Percentiles rank a stretch among this genome's conserved stretches.
Evolutionary conservation across 176 grass and related monocot genomes (phyloP).

Genomic region (Miscanthus lutarioriparius): DNA sequence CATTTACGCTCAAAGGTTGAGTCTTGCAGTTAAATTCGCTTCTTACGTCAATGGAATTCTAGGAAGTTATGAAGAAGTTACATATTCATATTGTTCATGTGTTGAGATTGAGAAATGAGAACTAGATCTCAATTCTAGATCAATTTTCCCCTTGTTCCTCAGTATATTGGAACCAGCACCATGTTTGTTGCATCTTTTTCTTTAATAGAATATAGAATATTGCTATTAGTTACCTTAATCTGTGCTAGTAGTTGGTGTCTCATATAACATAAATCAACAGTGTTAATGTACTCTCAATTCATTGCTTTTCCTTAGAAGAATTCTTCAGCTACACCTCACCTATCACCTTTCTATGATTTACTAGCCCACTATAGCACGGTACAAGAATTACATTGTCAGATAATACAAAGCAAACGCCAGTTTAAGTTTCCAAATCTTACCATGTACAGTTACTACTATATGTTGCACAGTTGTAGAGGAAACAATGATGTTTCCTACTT

Average conservation of each 20-base stretch:
- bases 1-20: not conserved
- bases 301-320: not conserved
- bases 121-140: not conserved
- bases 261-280: not conserved
- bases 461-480: not conserved
- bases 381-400: not conserved
- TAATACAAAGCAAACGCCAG: not conserved
- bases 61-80: not conserved
- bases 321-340: not conserved
- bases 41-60: not conserved
- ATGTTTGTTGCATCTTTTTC: not conserved
- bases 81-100: constrained; percentile 7
- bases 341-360: constrained; percentile 5
- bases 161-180: constrained; percentile 1
- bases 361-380: not conserved
- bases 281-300: not conserved
- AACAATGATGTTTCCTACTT: not conserved
- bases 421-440: not conserved
- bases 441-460: constrained; percentile 11
- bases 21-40: not conserved
- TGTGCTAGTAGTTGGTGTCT: not conserved
- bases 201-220: not conserved
- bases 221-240: not conserved
- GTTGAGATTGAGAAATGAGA: not conserved
- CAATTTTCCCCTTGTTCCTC: not conserved